Evolutionary conservation across 2,329 filamentous ascomycete species (phyloP).

Genomic region (Exophiala bonariae): DNA sequence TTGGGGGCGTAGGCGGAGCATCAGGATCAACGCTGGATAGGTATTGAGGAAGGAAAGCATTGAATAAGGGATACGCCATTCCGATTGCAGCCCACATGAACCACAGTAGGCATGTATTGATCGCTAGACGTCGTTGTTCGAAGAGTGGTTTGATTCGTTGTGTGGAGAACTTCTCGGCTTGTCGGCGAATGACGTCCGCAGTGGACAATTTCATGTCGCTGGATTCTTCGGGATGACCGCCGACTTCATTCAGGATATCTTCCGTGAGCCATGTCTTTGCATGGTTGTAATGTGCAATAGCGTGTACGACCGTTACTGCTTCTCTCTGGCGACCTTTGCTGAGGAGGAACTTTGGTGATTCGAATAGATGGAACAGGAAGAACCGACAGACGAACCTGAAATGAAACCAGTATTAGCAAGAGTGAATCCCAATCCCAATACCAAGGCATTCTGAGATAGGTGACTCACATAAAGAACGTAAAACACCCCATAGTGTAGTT

Average conservation of each 20-base stretch:
- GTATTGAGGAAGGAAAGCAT: constrained; percentile 75
- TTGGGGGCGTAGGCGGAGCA: constrained; percentile 71
- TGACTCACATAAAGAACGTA: constrained; percentile 60
- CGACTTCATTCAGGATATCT: constrained; percentile 61
- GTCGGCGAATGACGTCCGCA: constrained; percentile 63
- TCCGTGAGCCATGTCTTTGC: constrained; percentile 58
- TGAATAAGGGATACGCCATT: constrained; percentile 65
- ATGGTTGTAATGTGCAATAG: constrained; percentile 69
- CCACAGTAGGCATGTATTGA: constrained; percentile 58
- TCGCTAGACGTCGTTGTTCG: constrained; percentile 59
- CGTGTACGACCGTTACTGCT: constrained; percentile 67
- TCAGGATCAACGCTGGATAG: constrained; percentile 65
- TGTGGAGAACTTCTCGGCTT: constrained; percentile 30
- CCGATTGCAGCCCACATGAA: constrained; percentile 70
- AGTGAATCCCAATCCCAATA: too few species aligned
- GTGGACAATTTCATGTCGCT: neutral
- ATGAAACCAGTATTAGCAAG: neutral
- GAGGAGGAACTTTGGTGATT: constrained; percentile 75
- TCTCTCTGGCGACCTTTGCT: constrained; percentile 69
- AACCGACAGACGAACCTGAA: constrained; percentile 61
- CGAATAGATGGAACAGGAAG: constrained; percentile 67
- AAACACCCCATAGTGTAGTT: constrained; percentile 61
- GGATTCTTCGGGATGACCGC: constrained; percentile 44
- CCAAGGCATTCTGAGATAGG: too few species aligned
- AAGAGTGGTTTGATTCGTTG: constrained; percentile 68